These are phyloP conservation scores for Rutstroemia sp. DNA, from an alignment of 2,329 filamentous ascomycete species.

Conservation along the genomic window DNA sequence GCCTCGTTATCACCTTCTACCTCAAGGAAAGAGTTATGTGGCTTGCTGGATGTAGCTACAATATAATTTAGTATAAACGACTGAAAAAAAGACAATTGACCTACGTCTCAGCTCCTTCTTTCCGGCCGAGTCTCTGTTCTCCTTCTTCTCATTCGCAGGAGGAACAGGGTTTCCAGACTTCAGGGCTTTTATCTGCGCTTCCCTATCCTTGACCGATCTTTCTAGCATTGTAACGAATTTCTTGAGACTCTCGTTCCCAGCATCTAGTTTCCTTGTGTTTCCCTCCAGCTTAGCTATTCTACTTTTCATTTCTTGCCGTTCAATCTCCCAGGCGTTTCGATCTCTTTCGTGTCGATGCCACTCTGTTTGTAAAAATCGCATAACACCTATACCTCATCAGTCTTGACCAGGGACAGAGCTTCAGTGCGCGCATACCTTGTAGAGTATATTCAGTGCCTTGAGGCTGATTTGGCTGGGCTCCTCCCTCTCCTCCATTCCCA, in stretches of 20 bases:
- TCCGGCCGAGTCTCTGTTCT: slow-evolving; percentile 45
- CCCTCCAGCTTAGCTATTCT: slow-evolving; percentile 93
- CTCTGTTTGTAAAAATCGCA: slow-evolving; percentile 98
- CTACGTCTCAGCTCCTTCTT: slow-evolving; percentile 51
- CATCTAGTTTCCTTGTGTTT: slow-evolving; percentile 77
- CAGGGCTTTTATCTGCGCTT: slow-evolving; percentile 56
- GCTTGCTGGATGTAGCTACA: slow-evolving; percentile 19
- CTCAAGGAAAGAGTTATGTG: slow-evolving; percentile 33
- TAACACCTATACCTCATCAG: slow-evolving; percentile 70
- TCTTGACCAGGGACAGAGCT: not conserved
- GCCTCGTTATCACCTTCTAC: slow-evolving; percentile 40
- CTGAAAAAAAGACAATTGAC: slow-evolving; percentile 19
- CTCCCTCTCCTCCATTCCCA: slow-evolving; percentile 19
- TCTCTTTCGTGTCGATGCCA: slow-evolving; percentile 98
- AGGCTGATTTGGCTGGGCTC: slow-evolving; percentile 35
- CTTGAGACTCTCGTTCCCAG: slow-evolving; percentile 79
- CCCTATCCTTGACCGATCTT: slow-evolving; percentile 77
- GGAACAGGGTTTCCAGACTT: slow-evolving; percentile 36
- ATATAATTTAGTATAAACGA: not conserved
- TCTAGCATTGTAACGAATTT: slow-evolving; percentile 89
- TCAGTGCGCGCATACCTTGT: slow-evolving; percentile 44
- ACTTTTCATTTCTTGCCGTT: slow-evolving; percentile 97
- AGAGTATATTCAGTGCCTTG: slow-evolving; percentile 65
- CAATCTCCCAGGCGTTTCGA: slow-evolving; percentile 97
- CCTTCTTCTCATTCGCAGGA: slow-evolving; percentile 34